Evolutionary conservation across 2,329 filamentous ascomycete genomes (phyloP).

Genomic region (Cladosporium sp.): DNA sequence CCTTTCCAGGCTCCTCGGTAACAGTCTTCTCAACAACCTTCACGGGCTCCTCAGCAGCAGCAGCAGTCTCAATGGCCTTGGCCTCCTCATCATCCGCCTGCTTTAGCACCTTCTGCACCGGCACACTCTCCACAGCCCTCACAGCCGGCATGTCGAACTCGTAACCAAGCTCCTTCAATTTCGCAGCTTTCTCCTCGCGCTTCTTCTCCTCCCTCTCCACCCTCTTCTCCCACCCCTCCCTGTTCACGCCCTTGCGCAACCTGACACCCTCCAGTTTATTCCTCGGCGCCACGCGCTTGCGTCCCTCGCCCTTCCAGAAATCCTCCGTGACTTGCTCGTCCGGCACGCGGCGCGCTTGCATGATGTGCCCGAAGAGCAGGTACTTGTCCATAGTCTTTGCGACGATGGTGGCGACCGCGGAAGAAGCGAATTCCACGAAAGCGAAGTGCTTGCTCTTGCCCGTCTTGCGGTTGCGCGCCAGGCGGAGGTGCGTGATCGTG

Average conservation of each 20-base stretch:
- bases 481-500: constrained; percentile 68
- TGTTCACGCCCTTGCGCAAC: constrained; percentile 67
- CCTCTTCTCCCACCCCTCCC: constrained; percentile 74
- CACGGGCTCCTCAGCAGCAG: constrained; percentile 8
- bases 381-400: constrained; percentile 98
- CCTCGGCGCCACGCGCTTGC: constrained; percentile 78
- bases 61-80: constrained; percentile 29
- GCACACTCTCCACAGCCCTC: constrained; percentile 55
- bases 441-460: constrained; percentile 91
- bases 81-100: constrained; percentile 28
- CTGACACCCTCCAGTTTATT: constrained; percentile 78
- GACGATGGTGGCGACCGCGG: constrained; percentile 83
- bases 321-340: constrained; percentile 73
- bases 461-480: constrained; percentile 89
- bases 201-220: constrained; percentile 69
- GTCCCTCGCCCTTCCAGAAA: constrained; percentile 86
- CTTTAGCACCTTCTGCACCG: constrained; percentile 43
- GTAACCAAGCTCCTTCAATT: constrained; percentile 78
- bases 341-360: constrained; percentile 79
- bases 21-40: constrained; percentile 2
- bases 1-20: constrained; percentile 18
- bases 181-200: constrained; percentile 64
- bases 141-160: constrained; percentile 71
- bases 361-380: constrained; percentile 86
- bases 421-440: constrained; percentile 80